phyloP scores from a whole-genome alignment of 495 filamentous ascomycete genomes.

The Neurospora discreta region DNA sequence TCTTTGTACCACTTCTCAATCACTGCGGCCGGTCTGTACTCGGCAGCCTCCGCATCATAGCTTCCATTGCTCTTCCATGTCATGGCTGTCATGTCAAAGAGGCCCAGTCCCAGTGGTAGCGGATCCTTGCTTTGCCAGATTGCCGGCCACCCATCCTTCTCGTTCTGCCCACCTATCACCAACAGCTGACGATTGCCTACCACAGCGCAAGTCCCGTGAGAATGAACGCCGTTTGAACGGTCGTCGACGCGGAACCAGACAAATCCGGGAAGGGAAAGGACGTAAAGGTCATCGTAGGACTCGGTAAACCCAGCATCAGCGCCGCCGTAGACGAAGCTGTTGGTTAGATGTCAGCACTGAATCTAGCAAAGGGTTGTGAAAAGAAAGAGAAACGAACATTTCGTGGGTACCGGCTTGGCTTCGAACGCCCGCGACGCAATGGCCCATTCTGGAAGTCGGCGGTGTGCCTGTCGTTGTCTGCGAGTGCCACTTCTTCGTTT shows the following conservation, averaged over 20 bases:
- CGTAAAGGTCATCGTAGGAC: neutral
- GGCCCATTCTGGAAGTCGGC: neutral
- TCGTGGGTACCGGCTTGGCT: neutral
- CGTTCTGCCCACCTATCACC: neutral
- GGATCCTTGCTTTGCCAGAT: neutral
- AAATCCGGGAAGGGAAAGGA: neutral
- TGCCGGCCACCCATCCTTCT: neutral
- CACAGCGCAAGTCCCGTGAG: neutral
- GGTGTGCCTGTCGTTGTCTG: neutral
- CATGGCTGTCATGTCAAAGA: slow-evolving; percentile 10
- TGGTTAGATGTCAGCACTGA: neutral
- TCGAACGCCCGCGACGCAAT: neutral
- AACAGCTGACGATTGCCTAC: neutral
- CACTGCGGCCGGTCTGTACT: neutral
- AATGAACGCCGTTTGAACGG: neutral
- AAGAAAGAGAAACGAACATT: neutral
- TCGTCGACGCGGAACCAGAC: neutral
- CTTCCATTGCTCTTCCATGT: slow-evolving; percentile 1
- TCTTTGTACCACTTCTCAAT: slow-evolving; percentile 5
- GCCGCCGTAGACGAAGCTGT: neutral
- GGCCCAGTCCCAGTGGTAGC: slow-evolving; percentile 1
- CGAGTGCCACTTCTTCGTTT: neutral
- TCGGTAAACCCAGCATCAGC: neutral
- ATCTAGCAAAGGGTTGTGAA: neutral
- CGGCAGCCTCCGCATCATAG: slow-evolving; percentile 2